Evolutionary conservation across 345 rosid species (phyloP), one percentile per base, ranked within the genome.

Genomic region (Lepidium sativum): DNA sequence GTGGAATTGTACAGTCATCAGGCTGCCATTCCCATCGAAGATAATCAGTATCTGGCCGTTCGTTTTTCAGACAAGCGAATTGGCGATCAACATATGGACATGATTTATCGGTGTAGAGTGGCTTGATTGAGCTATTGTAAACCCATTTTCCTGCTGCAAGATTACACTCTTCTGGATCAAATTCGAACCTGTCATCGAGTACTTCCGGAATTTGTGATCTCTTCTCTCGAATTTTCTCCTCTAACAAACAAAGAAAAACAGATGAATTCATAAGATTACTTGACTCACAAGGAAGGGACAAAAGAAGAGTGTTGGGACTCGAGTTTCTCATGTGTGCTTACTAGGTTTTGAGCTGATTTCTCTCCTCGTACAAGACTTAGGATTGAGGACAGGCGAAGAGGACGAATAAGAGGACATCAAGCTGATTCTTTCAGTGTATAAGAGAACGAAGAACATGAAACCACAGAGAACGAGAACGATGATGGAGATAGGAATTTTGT

Each of bases 1-100:
- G 78, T 25, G 97, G 96, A 65, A 92, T 60, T 32, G 79, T 75
- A 52, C 98, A 92, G 60, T 92, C 98, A 31, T 87, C 94, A 2
- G 96, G 97, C 68, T 82, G 97, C 98, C 98, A 92, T 62, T 83
- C 90, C 98, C 97, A 92, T 34, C 78, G 81, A 11, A 64, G 89
- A 67, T 89, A 92, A 65, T 84, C 83, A 1, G 85, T 78, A 54
- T 92, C 91, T 35, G 23, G 78, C 34, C 82, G 70, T 8, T 89
- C 97, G 23, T 92, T 89, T 71, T 86, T 79, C 47, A 76, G 79
- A 40, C 97, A 92, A 42, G 91, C 66, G 64, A 92, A 78, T 68
- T 89, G 98, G 41, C 71, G 67, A 29, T 92, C 98, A 3, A 92
- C 68, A 71, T 92, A 92, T 0, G 89, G 96, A 74, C 98, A 92